Base-by-base conservation (phyloP, 148 eudicot species). In the Cornus florida region DNA sequence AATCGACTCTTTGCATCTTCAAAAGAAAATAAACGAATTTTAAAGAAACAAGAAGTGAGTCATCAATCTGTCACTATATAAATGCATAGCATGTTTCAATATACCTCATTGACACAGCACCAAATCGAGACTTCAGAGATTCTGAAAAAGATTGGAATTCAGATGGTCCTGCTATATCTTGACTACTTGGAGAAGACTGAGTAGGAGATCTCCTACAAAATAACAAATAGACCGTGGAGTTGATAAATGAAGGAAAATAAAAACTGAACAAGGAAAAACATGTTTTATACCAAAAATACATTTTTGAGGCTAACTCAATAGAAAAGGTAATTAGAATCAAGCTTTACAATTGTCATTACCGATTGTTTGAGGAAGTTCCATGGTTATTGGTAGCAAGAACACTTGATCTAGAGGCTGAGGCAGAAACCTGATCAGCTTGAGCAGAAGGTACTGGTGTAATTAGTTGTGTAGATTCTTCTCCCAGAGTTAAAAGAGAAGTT, bases 161-260 rank as follows among this genome's bases (percentile, higher is more conserved):
- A n/a, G 99, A 96, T 75, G 97, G 93, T 71, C 99, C 97, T 65
- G 95, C 95, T 77, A 88, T 84, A 80, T 92, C 97, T 80, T 93
- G 89, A 85, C 78, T 78, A 74, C 76, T 74, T 13, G 91, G 92
- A 48, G 94, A 88, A 62, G 92, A 83, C 70, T 81, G 94, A 80
- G 70, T 77, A 38, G 91, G 89, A 82, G 91, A 85, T 81, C 91
- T 88, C 76, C 85, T 84, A 75, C 10, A 76, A 71, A 17, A 35
- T 20, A 75, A 73, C 46, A 82, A 75, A 46, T 24, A 75, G 19
- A 70, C 11, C 23, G 32, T 12, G n/a, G 23, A 77, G 28, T 67
- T 48, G 23, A 31, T 53, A 74, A 73, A 81, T 33, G 31, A 23
- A 6, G 57, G 22, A 6, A 22, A 28, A 80, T 22, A 20, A 17